Conservation (phyloP, 2,329 filamentous ascomycete species). For the Esteya vermicola region DNA sequence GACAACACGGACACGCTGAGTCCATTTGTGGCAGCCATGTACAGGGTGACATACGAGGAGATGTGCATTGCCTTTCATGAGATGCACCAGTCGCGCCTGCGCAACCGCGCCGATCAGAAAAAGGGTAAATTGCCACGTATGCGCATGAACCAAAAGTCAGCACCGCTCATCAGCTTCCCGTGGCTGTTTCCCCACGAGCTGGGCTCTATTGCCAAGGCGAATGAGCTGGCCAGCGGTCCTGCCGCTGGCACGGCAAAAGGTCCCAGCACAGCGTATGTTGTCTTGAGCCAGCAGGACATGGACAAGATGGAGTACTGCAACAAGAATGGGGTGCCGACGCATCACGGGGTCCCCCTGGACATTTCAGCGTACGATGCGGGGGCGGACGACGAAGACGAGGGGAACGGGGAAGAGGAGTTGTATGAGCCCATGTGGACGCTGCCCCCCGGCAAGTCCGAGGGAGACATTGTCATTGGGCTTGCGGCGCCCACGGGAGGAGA, state of each 20-base stretch:
- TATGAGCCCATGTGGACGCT: slow-evolving; percentile 10
- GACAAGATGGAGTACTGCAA: slow-evolving; percentile 9
- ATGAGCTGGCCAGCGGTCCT: too few relatives aligned
- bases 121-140: slow-evolving; percentile 16
- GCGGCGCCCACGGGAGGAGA: background rate
- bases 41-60: slow-evolving; percentile 64
- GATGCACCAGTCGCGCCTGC: slow-evolving; percentile 12
- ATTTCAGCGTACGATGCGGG: slow-evolving; percentile 4
- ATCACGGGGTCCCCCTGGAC: slow-evolving; percentile 15
- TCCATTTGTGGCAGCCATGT: slow-evolving; percentile 76
- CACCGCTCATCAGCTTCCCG: slow-evolving; percentile 85
- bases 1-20: slow-evolving; percentile 44
- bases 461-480: slow-evolving; percentile 7
- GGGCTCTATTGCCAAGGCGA: slow-evolving; percentile 45
- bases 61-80: slow-evolving; percentile 44
- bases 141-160: slow-evolving; percentile 28
- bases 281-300: background rate
- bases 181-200: slow-evolving; percentile 75
- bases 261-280: too few relatives aligned
- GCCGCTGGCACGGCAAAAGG: too few relatives aligned
- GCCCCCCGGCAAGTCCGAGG: slow-evolving; percentile 6
- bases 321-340: slow-evolving; percentile 16
- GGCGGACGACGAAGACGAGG: slow-evolving; percentile 5
- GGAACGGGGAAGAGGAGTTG: background rate
- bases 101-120: slow-evolving; percentile 6